A percentile compares a stretch with the other conserved stretches of the same genome.
phyloP scores from a whole-genome alignment of 2,329 filamentous ascomycete genomes.

The Xylaria hypoxylon region DNA sequence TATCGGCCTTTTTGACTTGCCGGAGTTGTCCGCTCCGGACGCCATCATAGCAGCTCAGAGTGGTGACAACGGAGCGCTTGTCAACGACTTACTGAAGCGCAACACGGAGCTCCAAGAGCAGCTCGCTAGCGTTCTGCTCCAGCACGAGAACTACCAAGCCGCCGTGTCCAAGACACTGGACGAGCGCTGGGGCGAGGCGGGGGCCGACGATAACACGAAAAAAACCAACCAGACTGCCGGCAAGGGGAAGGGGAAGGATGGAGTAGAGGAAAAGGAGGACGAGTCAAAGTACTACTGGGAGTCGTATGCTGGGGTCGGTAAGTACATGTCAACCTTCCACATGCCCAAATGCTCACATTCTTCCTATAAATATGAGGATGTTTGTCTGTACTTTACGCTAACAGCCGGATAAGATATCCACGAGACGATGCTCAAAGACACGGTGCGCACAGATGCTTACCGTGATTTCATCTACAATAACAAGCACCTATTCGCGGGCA shows the following conservation, averaged over 20 bases:
- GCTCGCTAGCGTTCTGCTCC: conserved; percentile 67
- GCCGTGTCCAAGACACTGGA: conserved; percentile 75
- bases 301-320: conserved; percentile 72
- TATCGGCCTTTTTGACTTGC: conserved; percentile 85
- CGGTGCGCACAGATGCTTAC: conserved; percentile 88
- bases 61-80: conserved; percentile 48
- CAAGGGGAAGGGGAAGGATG: conserved; percentile 46
- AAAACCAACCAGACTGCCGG: conserved; percentile 46
- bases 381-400: conserved; percentile 6
- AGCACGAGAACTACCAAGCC: conserved; percentile 74
- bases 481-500: conserved; percentile 86
- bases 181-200: conserved; percentile 70
- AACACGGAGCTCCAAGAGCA: conserved; percentile 70
- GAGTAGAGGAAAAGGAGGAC: conserved; percentile 51
- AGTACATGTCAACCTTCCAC: conserved; percentile 40
- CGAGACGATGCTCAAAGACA: conserved; percentile 94
- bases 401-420: conserved; percentile 73
- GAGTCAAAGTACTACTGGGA: conserved; percentile 67
- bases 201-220: conserved; percentile 50
- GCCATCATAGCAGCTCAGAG: conserved; percentile 39
- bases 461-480: conserved; percentile 95
- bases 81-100: conserved; percentile 59
- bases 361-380: neutral
- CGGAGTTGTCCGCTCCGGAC: conserved; percentile 54
- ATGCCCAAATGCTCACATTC: neutral